Evolutionary conservation across 805 yeast species (phyloP), one percentile per base, ranked within the genome.

Genomic region (Zygoascus flipseniorum): DNA sequence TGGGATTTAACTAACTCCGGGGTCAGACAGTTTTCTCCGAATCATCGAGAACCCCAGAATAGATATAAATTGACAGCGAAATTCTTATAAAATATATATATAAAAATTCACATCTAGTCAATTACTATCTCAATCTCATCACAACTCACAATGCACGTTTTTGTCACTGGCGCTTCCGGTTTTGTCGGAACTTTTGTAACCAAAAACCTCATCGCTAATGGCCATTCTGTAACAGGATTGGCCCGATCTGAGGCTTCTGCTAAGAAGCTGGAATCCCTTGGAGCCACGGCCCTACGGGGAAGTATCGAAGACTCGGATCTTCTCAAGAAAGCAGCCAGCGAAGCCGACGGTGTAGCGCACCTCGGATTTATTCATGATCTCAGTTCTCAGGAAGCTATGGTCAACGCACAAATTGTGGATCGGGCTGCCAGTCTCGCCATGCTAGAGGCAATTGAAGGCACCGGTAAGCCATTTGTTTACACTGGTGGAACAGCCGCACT

Each of bases 301-400:
- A 62, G 54, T 9, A 54, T 73, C 2, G 53, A 54, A 11, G 66
- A 65, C 43, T 32, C 62, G 1, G 72, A 70, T 0, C 41, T 59
- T 1, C 58, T 73, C 13, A 59, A 52, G 19, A 55, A 63, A 44
- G 68, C 60, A 5, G 67, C 71, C 11, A 19, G 51, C 8, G 61
- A 60, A 42, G 51, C 67, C 9, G 77, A 74, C 50, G 76, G 67
- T 11, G 68, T 69, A 14, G 47, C 71, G n/a, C 76, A 72, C 52
- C 52, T 70, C 43, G 77, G 68, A 1, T 72, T 66, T 55, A 56
- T 61, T 28, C 70, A 69, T 53, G 28, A 23, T 3, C 68, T 65
- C 49, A 18, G 53, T 2, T 56, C 63, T 11, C 58, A 53, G 39
- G 58, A 47, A 1, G 48, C 28, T 23, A n/a, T n/a, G n/a, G n/a